Percentiles rank a stretch among this genome's conserved stretches.
Evolutionary conservation across 352 stramenopile genomes (phyloP).

Genomic region (Phytopythium vexans): DNA sequence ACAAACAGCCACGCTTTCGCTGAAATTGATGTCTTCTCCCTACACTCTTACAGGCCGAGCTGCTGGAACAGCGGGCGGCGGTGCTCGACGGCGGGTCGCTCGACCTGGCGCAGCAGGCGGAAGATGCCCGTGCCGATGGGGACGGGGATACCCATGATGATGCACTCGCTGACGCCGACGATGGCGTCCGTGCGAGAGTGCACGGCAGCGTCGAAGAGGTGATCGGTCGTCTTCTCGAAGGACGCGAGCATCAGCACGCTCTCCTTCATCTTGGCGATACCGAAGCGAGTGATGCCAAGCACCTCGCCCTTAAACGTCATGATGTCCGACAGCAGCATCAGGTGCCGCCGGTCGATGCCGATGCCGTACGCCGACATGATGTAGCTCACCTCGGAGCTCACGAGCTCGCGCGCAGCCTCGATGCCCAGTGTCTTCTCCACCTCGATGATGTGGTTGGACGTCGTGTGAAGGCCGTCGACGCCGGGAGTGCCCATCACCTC

Average conservation of each 20-base stretch:
- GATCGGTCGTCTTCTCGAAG: constrained; percentile 99
- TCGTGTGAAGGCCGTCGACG: constrained; percentile 95
- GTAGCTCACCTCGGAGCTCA: constrained; percentile 98
- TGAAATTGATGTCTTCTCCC: no score
- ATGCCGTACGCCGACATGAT: constrained; percentile 99
- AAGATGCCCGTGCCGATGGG: constrained; percentile 98
- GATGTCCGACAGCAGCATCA: constrained; percentile 98
- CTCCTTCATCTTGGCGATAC: constrained; percentile 99
- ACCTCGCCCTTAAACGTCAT: constrained; percentile 99
- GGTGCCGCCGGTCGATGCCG: constrained; percentile 97
- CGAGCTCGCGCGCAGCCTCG: constrained; percentile 96
- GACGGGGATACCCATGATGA: constrained; percentile 99
- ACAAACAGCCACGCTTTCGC: neutral
- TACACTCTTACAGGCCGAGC: neutral
- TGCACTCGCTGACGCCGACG: constrained; percentile 98
- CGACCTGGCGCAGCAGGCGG: constrained; percentile 90
- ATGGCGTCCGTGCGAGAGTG: constrained; percentile 98
- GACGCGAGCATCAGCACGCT: constrained; percentile 99
- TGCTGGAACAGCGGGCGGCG: constrained; percentile 46
- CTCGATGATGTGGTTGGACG: constrained; percentile 99
- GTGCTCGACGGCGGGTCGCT: constrained; percentile 68
- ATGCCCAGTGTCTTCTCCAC: constrained; percentile 96
- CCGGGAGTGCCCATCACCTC: constrained; percentile 98
- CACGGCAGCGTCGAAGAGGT: constrained; percentile 99
- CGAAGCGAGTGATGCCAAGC: constrained; percentile 93